Evolutionary conservation across 352 stramenopile species (phyloP), one percentile per base, ranked within the genome.

Genomic region (Globisporangium parvum): DNA sequence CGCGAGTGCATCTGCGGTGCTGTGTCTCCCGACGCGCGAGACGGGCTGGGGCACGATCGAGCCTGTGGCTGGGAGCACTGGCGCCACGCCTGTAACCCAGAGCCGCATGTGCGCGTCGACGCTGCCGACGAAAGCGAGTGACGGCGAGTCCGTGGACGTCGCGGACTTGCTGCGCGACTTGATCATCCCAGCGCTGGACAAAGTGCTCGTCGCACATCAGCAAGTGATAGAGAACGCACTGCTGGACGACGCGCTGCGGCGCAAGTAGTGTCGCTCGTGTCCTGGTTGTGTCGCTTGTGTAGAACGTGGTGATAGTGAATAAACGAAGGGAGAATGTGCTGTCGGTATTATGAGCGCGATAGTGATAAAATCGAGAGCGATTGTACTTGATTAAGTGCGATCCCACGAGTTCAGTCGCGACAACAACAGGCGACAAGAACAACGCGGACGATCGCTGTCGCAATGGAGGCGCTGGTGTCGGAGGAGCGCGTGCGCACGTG

Each of bases 181-280:
- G 18, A 54, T 60, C 12, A 54, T 54, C 47, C 55, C 55, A 41
- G 45, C 35, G 8, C 23, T 54, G 35, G 46, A 60, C 24, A 46
- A 60, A 31, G 18, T 60, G 18, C n/a, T 60, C 17, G 24, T 49
- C 11, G 20, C 46, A 0, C 55, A 60, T 1, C 35, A 53, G 37
- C 55, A 60, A 20, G 24, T 60, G 0, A 41, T 60, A 14, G 55
- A 60, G 55, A 60, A 60, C 26, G 47, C 47, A 23, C 47, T 60
- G 11, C 35, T 60, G 8, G 55, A 60, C 26, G 46, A 53, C 18
- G 53, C 24, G 4, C 46, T 60, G 33, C 47, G 42, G 14, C 47
- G 35, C 10, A 57, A 51, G 31, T 51, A 40, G 20, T 35, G 44
- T 24, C 28, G n/a, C n/a, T 6, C 26, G 26, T 31, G 26, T 31